Base-by-base conservation (phyloP, 169 alveolate species). In the Haemoproteus tartakovskyi region DNA sequence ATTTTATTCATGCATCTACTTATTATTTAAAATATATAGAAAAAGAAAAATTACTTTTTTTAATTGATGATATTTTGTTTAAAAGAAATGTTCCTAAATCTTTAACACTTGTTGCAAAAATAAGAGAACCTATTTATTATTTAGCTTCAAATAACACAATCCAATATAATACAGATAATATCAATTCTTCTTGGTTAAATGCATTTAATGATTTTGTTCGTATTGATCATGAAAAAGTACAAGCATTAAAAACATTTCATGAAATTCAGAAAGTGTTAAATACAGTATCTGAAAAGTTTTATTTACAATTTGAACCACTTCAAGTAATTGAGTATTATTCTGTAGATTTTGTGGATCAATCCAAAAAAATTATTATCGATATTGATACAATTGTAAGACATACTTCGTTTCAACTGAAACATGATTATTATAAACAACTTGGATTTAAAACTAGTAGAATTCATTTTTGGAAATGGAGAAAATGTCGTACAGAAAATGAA, bases 401-500 rank as follows among this genome's bases (percentile, higher is more conserved):
- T 27, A 74, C 84, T 16, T 74, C 84, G 4, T 74, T 74, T 27
- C 84, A 74, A 74, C 54, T 74, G 33, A 74, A 74, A 26, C 84
- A 74, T 38, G 46, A 74, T 37, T 41, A 74, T 40, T 74, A 56
- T 56, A 63, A 74, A 74, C 27, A 74, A 3, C 12, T 74, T 16
- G 84, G 84, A 18, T 74, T 45, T 38, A 74, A 57, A 43, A 74
- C 84, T 40, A 62, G 78, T 8, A 74, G 57, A 41, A 59, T 74
- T 21, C 84, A 74, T 24, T 74, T 74, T 18, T 74, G 84, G 84
- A 74, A 74, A 56, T 74, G 84, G 84, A 56, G 84, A 74, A 74
- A 74, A 74, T 74, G 84, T 14, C 43, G 78, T 33, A 43, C 84
- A 3, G 84, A 74, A 33, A 74, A 74, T 3, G 84, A 74, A 27